Evolutionary conservation across 1,284 basidiomycete species (phyloP).

Genomic region (Somion occarium): DNA sequence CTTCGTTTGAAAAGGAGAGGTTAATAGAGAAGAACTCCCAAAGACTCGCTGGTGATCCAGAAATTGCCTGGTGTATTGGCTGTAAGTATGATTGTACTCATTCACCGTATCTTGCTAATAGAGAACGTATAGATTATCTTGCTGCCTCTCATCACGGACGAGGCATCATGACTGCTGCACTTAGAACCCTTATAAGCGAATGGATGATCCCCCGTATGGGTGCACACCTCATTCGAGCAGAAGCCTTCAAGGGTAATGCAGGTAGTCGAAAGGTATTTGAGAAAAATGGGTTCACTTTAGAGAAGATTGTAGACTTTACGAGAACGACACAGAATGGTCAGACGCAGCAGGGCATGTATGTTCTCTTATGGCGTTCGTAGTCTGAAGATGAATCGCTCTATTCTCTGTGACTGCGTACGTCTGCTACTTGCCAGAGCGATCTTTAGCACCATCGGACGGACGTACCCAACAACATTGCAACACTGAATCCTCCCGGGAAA

Average conservation of each 20-base stretch:
- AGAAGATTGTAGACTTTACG: conserved; percentile 33
- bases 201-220: conserved; percentile 62
- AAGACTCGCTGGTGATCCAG: conserved; percentile 38
- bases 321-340: conserved; percentile 21
- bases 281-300: conserved; percentile 56
- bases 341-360: conserved; percentile 18
- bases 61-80: conserved; percentile 50
- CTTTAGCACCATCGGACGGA: too few species aligned
- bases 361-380: too few species aligned
- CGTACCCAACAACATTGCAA: too few species aligned
- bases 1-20: conserved; percentile 27
- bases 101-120: not conserved
- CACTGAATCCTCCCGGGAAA: too few species aligned
- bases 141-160: conserved; percentile 52
- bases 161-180: conserved; percentile 63
- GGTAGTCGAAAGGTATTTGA: conserved; percentile 57
- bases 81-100: conserved; percentile 29
- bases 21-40: conserved; percentile 33
- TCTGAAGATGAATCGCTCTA: conserved; percentile 24
- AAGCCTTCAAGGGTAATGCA: conserved; percentile 45
- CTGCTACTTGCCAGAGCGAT: too few species aligned
- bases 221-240: conserved; percentile 38
- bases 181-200: conserved; percentile 42
- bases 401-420: too few species aligned
- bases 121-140: conserved; percentile 41